Percentiles rank a stretch among this genome's conserved stretches.
Conservation (phyloP, 179 eudicot genomes). For the Drosera spatulata region DNA sequence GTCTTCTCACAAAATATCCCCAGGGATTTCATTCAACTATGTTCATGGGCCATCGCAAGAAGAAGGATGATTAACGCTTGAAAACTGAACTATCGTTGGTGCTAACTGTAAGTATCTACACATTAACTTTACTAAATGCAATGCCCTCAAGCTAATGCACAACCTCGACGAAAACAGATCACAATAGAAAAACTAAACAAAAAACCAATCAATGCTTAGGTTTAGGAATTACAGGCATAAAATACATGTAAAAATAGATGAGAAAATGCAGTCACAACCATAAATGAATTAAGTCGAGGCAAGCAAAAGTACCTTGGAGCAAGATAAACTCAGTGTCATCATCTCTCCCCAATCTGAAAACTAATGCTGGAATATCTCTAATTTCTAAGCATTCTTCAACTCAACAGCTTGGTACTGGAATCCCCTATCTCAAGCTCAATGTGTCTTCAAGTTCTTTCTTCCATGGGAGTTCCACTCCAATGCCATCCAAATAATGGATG, state of each 20-base stretch:
- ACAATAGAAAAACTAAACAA: too few relatives aligned
- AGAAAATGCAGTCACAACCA: neutral
- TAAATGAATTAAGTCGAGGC: neutral
- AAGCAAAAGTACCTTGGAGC: slow-evolving; percentile 1
- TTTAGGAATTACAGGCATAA: too few relatives aligned
- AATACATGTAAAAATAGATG: neutral
- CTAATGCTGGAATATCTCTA: neutral
- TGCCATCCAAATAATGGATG: slow-evolving; percentile 87
- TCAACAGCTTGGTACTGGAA: neutral
- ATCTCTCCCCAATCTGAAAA: neutral
- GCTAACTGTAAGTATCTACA: too few relatives aligned
- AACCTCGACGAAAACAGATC: too few relatives aligned
- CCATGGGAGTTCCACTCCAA: slow-evolving; percentile 77
- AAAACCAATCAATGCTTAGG: too few relatives aligned
- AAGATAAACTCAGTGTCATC: neutral
- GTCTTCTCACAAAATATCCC: too few relatives aligned
- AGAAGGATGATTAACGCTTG: too few relatives aligned
- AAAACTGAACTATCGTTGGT: too few relatives aligned
- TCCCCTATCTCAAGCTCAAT: neutral
- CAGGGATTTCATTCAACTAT: too few relatives aligned
- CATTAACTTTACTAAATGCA: too few relatives aligned
- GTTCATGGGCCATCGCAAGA: too few relatives aligned
- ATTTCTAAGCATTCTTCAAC: neutral
- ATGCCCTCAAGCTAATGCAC: too few relatives aligned
- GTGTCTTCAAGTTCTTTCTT: slow-evolving; percentile 20